Conservation (phyloP, 176 grass and related monocot genomes). For the Aegilops bicornis region DNA sequence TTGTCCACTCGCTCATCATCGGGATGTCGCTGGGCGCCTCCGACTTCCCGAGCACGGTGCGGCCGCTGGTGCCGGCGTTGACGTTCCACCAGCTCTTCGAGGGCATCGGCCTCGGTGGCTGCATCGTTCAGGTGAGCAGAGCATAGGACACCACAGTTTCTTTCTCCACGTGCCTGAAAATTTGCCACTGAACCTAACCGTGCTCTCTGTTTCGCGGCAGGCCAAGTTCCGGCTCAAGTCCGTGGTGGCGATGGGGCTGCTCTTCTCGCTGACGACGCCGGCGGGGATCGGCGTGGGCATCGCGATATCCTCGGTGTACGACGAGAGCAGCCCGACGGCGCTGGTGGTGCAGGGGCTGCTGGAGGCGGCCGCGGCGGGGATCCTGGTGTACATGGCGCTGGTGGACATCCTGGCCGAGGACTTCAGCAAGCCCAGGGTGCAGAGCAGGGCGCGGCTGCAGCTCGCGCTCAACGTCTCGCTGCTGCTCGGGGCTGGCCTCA, state of each 20-base stretch:
- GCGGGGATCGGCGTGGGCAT: constrained; percentile 61
- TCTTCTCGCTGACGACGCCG: constrained; percentile 71
- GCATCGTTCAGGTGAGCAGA: constrained; percentile 51
- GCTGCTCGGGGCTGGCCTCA: constrained; percentile 58
- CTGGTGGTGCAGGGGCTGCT: constrained; percentile 67
- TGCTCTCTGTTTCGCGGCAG: background rate
- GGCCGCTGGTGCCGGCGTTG: constrained; percentile 54
- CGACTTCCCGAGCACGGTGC: constrained; percentile 50
- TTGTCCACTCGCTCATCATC: constrained; percentile 71
- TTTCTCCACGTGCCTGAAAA: background rate
- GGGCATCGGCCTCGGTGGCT: constrained; percentile 57
- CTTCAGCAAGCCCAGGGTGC: constrained; percentile 52
- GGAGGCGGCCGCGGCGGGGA: constrained; percentile 54
- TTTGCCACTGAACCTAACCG: background rate
- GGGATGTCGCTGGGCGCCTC: constrained; percentile 58
- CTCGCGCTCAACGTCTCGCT: constrained; percentile 36
- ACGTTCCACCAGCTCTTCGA: constrained; percentile 75
- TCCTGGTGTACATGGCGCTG: constrained; percentile 72
- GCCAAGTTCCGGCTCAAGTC: constrained; percentile 49
- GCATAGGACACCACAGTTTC: background rate
- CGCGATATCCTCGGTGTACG: constrained; percentile 57
- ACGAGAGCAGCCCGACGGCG: constrained; percentile 60
- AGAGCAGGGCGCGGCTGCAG: constrained; percentile 47
- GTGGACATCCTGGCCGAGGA: constrained; percentile 68
- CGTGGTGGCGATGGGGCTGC: constrained; percentile 42